Conservation (phyloP, 2,329 filamentous ascomycete species). For the Neopestalotiopsis clavispora region DNA sequence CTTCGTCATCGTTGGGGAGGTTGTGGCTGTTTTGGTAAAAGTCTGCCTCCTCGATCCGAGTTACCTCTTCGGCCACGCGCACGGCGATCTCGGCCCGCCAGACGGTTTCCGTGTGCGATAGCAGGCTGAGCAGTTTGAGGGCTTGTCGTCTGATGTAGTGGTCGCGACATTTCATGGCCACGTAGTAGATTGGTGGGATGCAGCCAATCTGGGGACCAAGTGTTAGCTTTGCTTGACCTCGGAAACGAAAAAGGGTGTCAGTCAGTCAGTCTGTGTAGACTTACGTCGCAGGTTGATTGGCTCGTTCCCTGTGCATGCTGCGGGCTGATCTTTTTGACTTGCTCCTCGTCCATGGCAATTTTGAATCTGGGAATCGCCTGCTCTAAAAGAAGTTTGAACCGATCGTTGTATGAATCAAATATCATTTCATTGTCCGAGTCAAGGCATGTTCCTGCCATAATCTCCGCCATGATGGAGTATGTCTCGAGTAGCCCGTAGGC, state of each 20-base stretch:
- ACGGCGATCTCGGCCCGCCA: conserved; percentile 43
- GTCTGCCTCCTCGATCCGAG: conserved; percentile 42
- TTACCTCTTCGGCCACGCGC: conserved; percentile 39
- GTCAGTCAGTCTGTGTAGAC: background rate
- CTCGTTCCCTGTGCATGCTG: background rate
- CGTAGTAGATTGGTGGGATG: conserved; percentile 49
- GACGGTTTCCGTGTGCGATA: conserved; percentile 36
- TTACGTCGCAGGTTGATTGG: conserved; percentile 3
- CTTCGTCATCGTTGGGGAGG: background rate
- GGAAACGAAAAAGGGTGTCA: too few species aligned
- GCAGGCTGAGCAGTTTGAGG: conserved; percentile 22
- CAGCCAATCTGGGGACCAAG: conserved; percentile 42
- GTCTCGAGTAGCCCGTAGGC: conserved; percentile 37
- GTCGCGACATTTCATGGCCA: conserved; percentile 51
- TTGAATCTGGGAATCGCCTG: conserved; percentile 22
- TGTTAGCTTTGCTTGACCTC: too few species aligned
- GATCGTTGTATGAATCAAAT: conserved; percentile 40
- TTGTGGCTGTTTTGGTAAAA: conserved; percentile 23
- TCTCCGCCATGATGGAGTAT: conserved; percentile 47
- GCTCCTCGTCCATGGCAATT: conserved; percentile 20
- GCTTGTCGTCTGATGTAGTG: conserved; percentile 42
- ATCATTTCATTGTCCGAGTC: conserved; percentile 35
- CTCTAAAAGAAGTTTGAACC: conserved; percentile 39
- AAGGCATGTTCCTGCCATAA: conserved; percentile 46
- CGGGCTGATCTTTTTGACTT: conserved; percentile 38